Evolutionary conservation across 1,284 basidiomycete genomes (phyloP).

Genomic region (Heterobasidion occidentale): DNA sequence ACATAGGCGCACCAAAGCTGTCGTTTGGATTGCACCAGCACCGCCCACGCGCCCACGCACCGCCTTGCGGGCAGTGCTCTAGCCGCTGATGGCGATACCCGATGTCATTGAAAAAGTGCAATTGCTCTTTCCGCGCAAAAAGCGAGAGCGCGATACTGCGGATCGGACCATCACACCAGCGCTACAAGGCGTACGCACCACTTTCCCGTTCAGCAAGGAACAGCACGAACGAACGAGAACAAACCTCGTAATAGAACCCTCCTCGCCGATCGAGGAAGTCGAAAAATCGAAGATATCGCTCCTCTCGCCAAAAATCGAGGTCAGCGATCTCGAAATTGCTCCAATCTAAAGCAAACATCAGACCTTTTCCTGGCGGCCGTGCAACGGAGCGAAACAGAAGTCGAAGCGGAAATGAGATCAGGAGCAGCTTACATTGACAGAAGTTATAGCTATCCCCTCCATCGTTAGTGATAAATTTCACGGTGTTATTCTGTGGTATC

Average conservation of each 20-base stretch:
- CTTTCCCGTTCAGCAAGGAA: conserved; percentile 1
- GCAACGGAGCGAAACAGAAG: conserved; percentile 18
- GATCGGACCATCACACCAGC: conserved; percentile 86
- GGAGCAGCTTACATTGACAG: conserved; percentile 62
- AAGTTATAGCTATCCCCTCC: conserved; percentile 47
- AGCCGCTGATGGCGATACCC: conserved; percentile 54
- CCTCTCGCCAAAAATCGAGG: conserved; percentile 73
- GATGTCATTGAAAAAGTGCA: conserved; percentile 70
- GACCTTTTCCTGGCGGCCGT: not conserved
- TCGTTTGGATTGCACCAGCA: conserved; percentile 42
- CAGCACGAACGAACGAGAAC: conserved; percentile 8
- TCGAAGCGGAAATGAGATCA: not conserved
- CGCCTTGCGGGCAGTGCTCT: conserved; percentile 53
- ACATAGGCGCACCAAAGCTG: conserved; percentile 35
- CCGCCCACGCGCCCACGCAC: conserved; percentile 34
- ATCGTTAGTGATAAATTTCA: conserved; percentile 3
- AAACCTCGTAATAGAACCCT: conserved; percentile 80
- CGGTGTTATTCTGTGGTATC: not conserved
- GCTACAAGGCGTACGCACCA: conserved; percentile 22
- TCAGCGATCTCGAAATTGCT: conserved; percentile 84
- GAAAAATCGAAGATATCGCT: conserved; percentile 76
- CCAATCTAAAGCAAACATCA: conserved; percentile 43
- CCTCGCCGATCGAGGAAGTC: conserved; percentile 70
- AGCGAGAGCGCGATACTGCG: conserved; percentile 76
- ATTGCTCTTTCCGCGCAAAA: conserved; percentile 61